phyloP scores from a whole-genome alignment of 1,139 yeast genomes.

The Magnusiomyces paraingens region DNA sequence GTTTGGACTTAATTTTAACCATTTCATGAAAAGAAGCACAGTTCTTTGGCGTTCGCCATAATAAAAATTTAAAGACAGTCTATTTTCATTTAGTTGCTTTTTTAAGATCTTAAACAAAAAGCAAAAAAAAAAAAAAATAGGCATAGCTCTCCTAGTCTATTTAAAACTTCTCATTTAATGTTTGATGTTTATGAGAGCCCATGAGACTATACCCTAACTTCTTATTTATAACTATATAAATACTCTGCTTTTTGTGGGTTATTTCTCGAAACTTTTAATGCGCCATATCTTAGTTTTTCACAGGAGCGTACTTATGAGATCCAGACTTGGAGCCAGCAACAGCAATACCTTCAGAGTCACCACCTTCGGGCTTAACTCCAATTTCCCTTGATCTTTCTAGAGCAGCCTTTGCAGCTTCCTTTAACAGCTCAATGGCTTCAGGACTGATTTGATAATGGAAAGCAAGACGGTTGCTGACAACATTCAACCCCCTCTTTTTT shows the following conservation, averaged over 20 bases:
- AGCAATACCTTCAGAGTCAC: background rate
- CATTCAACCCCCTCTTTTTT: slow-evolving; percentile 53
- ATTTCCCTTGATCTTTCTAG: slow-evolving; percentile 38
- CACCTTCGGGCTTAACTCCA: slow-evolving; percentile 9
- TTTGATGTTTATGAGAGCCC: too few relatives aligned
- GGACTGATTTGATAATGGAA: slow-evolving; percentile 76
- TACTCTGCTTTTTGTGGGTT: background rate
- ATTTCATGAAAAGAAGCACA: too few relatives aligned
- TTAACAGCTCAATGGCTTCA: slow-evolving; percentile 60
- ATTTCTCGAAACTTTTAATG: too few relatives aligned
- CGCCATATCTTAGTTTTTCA: background rate
- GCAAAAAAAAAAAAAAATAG: too few relatives aligned
- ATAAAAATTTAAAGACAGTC: too few relatives aligned
- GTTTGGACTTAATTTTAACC: too few relatives aligned
- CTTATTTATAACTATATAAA: background rate
- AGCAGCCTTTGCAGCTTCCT: slow-evolving; percentile 54
- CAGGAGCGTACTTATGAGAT: background rate
- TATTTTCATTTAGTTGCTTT: too few relatives aligned
- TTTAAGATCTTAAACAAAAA: too few relatives aligned
- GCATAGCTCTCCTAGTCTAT: too few relatives aligned
- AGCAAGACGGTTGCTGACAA: slow-evolving; percentile 68
- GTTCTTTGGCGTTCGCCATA: too few relatives aligned
- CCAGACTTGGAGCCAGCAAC: background rate
- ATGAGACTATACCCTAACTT: too few relatives aligned
- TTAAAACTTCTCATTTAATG: too few relatives aligned